Conservation (phyloP, 192 early-diverging fungal species). For the Podochytrium sp. region DNA sequence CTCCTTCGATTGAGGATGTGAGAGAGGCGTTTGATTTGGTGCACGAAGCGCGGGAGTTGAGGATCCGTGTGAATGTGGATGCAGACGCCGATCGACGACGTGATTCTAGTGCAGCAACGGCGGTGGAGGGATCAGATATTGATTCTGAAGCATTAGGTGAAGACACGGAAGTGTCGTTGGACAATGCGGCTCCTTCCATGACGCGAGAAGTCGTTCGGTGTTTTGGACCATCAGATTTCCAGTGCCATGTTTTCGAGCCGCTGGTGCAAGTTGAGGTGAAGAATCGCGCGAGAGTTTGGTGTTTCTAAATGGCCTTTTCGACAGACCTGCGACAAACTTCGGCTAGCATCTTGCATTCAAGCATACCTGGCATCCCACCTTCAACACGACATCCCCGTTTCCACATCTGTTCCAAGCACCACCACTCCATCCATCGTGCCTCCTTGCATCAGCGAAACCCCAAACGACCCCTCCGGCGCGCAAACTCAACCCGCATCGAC, state of each 20-base stretch:
- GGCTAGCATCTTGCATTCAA: conserved; percentile 4
- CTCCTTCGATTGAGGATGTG: background rate
- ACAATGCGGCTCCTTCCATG: background rate
- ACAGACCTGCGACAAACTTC: background rate
- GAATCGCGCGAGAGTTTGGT: background rate
- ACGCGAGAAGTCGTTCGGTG: background rate
- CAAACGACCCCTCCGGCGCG: no score
- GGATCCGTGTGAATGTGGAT: background rate
- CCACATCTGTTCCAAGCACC: background rate
- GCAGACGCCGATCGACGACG: background rate
- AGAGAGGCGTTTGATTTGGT: conserved; percentile 7
- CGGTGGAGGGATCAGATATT: background rate
- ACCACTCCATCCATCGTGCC: background rate
- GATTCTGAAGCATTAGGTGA: background rate
- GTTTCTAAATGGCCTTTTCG: background rate
- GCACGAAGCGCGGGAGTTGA: background rate
- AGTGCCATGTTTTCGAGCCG: background rate
- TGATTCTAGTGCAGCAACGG: background rate
- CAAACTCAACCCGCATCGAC: background rate
- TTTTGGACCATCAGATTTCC: background rate
- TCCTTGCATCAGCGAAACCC: conserved; percentile 36
- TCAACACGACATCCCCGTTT: background rate
- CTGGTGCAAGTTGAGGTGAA: background rate
- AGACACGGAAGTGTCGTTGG: background rate
- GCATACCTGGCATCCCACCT: background rate